These are phyloP conservation scores for Syncephalis plumigaleata DNA, from an alignment of 371 early-diverging fungal genomes.

Conservation along the genomic window DNA sequence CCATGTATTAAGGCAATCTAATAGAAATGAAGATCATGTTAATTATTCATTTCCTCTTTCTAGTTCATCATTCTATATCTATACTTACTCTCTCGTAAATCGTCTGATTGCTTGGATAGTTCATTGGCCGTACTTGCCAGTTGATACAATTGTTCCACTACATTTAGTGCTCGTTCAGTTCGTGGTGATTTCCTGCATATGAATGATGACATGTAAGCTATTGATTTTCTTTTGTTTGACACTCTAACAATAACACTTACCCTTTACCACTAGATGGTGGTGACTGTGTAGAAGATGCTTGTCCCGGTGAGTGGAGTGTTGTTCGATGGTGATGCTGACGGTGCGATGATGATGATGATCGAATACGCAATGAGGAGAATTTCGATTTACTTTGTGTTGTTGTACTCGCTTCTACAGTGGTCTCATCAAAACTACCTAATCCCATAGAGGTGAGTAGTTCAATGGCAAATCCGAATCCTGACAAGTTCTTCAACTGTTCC, in stretches of 20 bases:
- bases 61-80: conserved; percentile 1
- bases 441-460: too few species aligned
- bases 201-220: too few species aligned
- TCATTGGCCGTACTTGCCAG: conserved; percentile 34
- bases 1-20: conserved; percentile 51
- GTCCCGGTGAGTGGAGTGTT: background rate
- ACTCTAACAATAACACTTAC: background rate
- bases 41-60: background rate
- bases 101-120: conserved; percentile 23
- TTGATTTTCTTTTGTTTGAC: too few species aligned
- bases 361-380: conserved; percentile 1
- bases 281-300: conserved; percentile 2
- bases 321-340: conserved; percentile 1
- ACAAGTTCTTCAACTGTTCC: too few species aligned
- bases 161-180: conserved; percentile 34
- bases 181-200: conserved; percentile 13
- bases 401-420: too few species aligned
- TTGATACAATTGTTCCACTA: conserved; percentile 35
- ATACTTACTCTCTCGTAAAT: conserved; percentile 21
- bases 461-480: too few species aligned
- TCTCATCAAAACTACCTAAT: too few species aligned
- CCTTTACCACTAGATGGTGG: background rate
- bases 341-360: conserved; percentile 6
- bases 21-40: background rate
- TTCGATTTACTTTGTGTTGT: too few species aligned